Evolutionary conservation across 441 rosid species (phyloP), one percentile per base, ranked within the genome.

Genomic region (Aleurites moluccanus): DNA sequence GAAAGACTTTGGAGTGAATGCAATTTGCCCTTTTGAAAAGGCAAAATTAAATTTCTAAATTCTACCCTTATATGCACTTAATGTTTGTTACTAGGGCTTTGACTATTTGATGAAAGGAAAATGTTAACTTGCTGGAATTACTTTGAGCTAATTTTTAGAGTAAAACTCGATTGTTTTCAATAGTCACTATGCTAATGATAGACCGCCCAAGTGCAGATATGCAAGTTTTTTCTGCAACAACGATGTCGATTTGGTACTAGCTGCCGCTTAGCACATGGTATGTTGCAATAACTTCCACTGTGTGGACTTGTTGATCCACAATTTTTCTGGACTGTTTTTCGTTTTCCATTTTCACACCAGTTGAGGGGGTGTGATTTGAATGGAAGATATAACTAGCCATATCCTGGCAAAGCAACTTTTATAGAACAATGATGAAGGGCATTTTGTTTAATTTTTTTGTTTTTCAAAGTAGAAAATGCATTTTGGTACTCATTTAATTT

Each of bases 211-310:
- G 84, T 90, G 95, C 99, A 96, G 98, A 90, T 93, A 47, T 96
- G 99, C 97, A 96, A 96, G 91, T 92, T 92, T 91, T 96, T 92
- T 87, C 85, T 84, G 84, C 97, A 93, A 88, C 90, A 91, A 84
- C 86, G 97, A 76, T 92, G 99, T 88, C 94, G 97, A 80, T 96
- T 91, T 93, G 97, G 97, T 77, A 75, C 88, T 82, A 86, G 76
- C 73, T 96, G 99, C 87, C 97, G 99, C 87, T 83, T 82, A 71
- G 92, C 97, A 59, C 98, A 93, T 83, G 98, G 99, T 93, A 92
- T 85, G 96, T 82, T 79, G 79, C 78, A 73, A 69, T 80, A 60
- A 15, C 72, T 59, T 80, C 68, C 75, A 76, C 72, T 52, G 18
- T 63, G 71, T 53, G 75, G 84, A 77, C 30, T 52, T 63, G 27